These are phyloP conservation scores for Amanita thiersii DNA, from an alignment of 768 basidiomycete species.

Conservation along the genomic window DNA sequence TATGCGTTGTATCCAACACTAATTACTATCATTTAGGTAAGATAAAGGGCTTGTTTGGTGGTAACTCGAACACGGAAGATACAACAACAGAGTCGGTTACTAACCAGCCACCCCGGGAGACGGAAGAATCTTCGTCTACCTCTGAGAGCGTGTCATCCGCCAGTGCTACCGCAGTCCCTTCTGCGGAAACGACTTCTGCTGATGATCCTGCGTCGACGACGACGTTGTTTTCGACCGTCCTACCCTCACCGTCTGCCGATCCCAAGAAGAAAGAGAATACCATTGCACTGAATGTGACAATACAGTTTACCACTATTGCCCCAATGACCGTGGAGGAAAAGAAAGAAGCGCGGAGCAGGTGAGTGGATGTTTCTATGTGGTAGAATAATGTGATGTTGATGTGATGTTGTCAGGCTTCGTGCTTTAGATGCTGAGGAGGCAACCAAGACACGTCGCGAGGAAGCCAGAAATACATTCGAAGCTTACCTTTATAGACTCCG, in stretches of 20 bases:
- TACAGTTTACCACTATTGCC: conserved; percentile 55
- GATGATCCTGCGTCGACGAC: neutral
- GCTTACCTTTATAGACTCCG: conserved; percentile 88
- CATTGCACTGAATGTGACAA: conserved; percentile 57
- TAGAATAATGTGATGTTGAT: conserved; percentile 3
- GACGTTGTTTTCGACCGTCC: conserved; percentile 15
- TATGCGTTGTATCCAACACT: neutral
- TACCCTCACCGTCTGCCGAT: conserved; percentile 25
- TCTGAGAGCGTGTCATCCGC: conserved; percentile 23
- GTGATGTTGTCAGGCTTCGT: conserved; percentile 54
- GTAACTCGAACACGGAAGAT: conserved; percentile 32
- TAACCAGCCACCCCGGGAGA: conserved; percentile 34
- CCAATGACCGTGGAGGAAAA: conserved; percentile 79
- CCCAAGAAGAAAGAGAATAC: conserved; percentile 48
- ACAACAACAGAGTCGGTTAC: conserved; percentile 31
- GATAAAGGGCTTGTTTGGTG: conserved; percentile 79
- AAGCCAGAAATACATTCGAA: conserved; percentile 87
- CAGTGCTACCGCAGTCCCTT: conserved; percentile 22
- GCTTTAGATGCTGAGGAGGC: conserved; percentile 73
- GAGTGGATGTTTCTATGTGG: conserved; percentile 13
- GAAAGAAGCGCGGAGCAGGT: conserved; percentile 66
- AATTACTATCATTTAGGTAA: conserved; percentile 47
- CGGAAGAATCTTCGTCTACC: conserved; percentile 10
- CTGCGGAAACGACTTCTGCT: conserved; percentile 16
- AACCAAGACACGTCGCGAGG: conserved; percentile 72